Evolutionary conservation across 2,329 filamentous ascomycete genomes (phyloP).

Genomic region (Diaporthe eres): DNA sequence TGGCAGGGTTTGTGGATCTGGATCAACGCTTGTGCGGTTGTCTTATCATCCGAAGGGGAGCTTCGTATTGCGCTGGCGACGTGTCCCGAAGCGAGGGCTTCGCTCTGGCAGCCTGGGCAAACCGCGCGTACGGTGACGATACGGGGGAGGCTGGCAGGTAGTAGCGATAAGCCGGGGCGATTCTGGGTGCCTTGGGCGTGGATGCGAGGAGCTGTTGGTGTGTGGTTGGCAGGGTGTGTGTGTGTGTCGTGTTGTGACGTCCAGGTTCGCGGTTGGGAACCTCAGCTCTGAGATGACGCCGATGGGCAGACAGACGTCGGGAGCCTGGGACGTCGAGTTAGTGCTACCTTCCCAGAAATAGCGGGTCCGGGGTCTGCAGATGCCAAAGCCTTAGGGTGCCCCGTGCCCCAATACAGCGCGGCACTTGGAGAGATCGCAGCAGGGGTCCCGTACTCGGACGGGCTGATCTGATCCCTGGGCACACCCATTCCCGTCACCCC

Average conservation of each 20-base stretch:
- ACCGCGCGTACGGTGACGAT: slow-evolving; percentile 37
- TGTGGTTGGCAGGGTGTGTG: slow-evolving; percentile 19
- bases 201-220: slow-evolving; percentile 22
- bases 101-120: slow-evolving; percentile 33
- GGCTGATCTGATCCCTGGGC: slow-evolving; percentile 19
- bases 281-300: slow-evolving; percentile 16
- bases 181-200: slow-evolving; percentile 27
- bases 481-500: slow-evolving; percentile 13
- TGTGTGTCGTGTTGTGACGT: slow-evolving; percentile 22
- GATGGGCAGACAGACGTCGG: slow-evolving; percentile 35
- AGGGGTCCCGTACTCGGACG: slow-evolving; percentile 10
- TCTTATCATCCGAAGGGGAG: slow-evolving; percentile 25
- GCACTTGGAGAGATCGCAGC: slow-evolving; percentile 25
- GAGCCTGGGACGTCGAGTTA: slow-evolving; percentile 22
- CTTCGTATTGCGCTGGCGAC: slow-evolving; percentile 24
- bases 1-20: slow-evolving; percentile 25
- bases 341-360: slow-evolving; percentile 27
- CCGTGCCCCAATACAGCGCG: slow-evolving; percentile 37
- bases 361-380: slow-evolving; percentile 38
- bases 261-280: not conserved
- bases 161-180: slow-evolving; percentile 11
- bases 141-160: slow-evolving; percentile 11
- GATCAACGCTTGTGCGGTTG: slow-evolving; percentile 19
- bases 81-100: slow-evolving; percentile 23
- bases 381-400: slow-evolving; percentile 37